Evolutionary conservation across 495 filamentous ascomycete genomes (phyloP).

Genomic region (Penicillium egyptiacum): DNA sequence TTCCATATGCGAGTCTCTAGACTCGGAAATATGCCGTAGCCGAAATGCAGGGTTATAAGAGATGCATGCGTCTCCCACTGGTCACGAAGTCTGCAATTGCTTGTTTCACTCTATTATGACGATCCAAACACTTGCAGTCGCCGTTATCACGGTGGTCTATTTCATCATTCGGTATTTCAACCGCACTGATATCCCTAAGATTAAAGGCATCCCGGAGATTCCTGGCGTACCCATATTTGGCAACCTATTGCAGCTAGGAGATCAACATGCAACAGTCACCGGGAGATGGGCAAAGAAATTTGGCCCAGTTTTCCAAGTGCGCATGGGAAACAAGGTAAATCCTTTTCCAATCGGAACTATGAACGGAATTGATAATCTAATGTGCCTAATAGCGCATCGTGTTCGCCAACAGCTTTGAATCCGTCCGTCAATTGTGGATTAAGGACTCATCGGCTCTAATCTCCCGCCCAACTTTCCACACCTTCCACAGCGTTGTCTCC

Average conservation of each 20-base stretch:
- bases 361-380: not conserved
- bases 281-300: constrained; percentile 59
- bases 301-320: constrained; percentile 66
- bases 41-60: constrained; percentile 7
- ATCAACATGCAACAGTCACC: constrained; percentile 54
- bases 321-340: constrained; percentile 61
- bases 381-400: constrained; percentile 52
- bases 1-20: not conserved
- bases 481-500: constrained; percentile 71
- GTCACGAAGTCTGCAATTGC: not conserved
- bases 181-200: constrained; percentile 59
- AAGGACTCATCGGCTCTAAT: constrained; percentile 70
- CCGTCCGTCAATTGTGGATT: constrained; percentile 68
- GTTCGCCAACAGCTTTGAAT: constrained; percentile 69
- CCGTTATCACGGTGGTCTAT: constrained; percentile 45
- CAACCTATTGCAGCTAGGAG: constrained; percentile 59
- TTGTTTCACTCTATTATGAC: constrained; percentile 32
- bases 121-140: constrained; percentile 45
- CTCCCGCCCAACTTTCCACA: constrained; percentile 67
- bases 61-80: constrained; percentile 1
- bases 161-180: constrained; percentile 56
- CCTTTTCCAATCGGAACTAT: not conserved
- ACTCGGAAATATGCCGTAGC: constrained; percentile 19
- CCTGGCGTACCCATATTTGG: constrained; percentile 65
- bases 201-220: constrained; percentile 63